These are phyloP conservation scores for Microsporum ferrugineum DNA, from an alignment of 2,329 filamentous ascomycete genomes.

Conservation along the genomic window DNA sequence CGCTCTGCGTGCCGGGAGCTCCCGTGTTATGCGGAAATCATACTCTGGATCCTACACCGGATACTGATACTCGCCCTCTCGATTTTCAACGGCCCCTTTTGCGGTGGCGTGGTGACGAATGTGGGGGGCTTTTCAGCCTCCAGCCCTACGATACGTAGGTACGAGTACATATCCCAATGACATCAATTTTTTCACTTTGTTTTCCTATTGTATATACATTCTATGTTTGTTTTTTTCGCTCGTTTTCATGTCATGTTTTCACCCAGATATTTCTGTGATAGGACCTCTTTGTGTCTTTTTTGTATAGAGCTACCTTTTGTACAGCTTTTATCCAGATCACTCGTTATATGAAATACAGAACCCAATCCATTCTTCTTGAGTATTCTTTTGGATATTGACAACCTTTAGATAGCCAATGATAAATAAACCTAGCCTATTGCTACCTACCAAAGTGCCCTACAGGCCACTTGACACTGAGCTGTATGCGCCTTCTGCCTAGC, in stretches of 20 bases:
- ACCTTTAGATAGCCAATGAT: no score
- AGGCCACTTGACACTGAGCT: no score
- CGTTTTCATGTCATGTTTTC: neutral
- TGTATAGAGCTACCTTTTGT: neutral
- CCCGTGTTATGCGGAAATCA: neutral
- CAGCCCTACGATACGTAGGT: neutral
- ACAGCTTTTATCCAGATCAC: neutral
- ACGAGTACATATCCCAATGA: neutral
- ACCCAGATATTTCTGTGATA: neutral
- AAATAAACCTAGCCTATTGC: no score
- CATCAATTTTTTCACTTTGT: neutral
- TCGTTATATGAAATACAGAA: no score
- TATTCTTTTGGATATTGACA: no score
- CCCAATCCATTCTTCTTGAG: no score
- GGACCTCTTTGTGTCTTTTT: neutral
- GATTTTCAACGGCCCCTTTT: neutral
- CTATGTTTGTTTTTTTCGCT: neutral
- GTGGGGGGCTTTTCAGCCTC: neutral
- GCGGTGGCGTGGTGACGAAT: neutral
- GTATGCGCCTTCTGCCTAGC: no score
- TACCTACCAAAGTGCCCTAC: no score
- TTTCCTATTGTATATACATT: neutral
- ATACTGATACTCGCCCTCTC: neutral
- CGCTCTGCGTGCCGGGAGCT: slow-evolving; percentile 20
- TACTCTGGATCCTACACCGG: neutral